These are phyloP conservation scores for Microbotryum saponariae DNA, from an alignment of 1,284 basidiomycete genomes.

Conservation along the genomic window DNA sequence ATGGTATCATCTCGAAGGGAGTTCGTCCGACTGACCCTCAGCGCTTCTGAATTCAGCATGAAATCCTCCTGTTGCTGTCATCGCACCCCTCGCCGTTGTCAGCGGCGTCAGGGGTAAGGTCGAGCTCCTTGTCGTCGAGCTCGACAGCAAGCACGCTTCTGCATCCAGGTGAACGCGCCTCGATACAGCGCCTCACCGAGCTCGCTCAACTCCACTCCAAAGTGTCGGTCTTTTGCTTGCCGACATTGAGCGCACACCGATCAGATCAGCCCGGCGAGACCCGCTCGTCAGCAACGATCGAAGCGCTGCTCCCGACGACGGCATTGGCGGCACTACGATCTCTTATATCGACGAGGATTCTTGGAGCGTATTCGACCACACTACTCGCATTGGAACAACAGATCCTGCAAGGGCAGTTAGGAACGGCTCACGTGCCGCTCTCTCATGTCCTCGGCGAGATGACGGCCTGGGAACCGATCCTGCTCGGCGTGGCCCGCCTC, in stretches of 20 bases:
- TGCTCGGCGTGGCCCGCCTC: not conserved
- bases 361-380: not conserved
- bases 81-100: constrained; percentile 1
- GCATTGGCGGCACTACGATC: not conserved
- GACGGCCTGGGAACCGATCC: not conserved
- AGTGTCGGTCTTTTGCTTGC: not conserved
- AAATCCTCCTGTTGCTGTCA: not conserved
- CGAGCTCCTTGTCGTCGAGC: not conserved
- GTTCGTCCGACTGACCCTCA: not conserved
- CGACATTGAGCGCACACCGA: no score
- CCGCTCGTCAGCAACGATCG: no score
- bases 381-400: not conserved
- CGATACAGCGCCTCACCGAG: not conserved
- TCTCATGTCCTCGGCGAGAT: not conserved
- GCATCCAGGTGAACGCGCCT: constrained; percentile 1
- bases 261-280: no score
- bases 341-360: not conserved
- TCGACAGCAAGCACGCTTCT: not conserved
- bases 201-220: not conserved
- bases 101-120: no score
- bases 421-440: not conserved
- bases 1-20: not conserved
- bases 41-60: not conserved
- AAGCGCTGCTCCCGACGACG: not conserved
- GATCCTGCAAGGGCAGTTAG: not conserved